A percentile compares a stretch with the other conserved stretches of the same genome.
Evolutionary conservation across 768 basidiomycete species (phyloP).

Genomic region (Lentinula aciculospora): DNA sequence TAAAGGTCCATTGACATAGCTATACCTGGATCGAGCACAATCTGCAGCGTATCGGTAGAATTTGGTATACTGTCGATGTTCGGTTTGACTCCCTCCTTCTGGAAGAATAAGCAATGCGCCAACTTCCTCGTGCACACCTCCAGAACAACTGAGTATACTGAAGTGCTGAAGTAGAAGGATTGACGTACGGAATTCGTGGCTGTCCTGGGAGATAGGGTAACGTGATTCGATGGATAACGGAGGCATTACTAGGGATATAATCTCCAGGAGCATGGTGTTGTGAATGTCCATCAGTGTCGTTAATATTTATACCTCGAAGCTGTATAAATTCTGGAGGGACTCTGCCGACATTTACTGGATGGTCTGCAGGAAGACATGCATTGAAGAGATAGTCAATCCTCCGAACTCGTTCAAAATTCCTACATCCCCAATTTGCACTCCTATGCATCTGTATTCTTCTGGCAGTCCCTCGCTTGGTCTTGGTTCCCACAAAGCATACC

Average conservation of each 20-base stretch:
- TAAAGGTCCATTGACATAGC: not conserved
- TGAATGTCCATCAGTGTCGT: not conserved
- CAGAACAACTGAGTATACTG: not conserved
- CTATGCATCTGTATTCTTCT: conserved; percentile 13
- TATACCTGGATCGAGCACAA: not conserved
- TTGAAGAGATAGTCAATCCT: conserved; percentile 25
- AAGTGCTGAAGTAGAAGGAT: no score
- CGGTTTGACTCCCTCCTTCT: not conserved
- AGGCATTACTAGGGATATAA: not conserved
- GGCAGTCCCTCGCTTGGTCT: conserved; percentile 11
- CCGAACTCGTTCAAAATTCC: conserved; percentile 22
- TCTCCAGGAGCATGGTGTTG: not conserved
- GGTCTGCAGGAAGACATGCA: conserved; percentile 15
- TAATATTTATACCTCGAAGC: conserved; percentile 2
- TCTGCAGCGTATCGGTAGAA: not conserved
- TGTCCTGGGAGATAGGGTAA: not conserved
- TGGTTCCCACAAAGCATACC: conserved; percentile 22
- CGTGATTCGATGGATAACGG: not conserved
- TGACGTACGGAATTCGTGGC: no score
- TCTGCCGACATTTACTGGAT: conserved; percentile 16
- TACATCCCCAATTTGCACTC: conserved; percentile 24
- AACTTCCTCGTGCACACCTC: not conserved
- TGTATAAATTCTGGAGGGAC: conserved; percentile 20
- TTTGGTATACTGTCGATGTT: not conserved
- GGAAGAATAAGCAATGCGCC: not conserved